A percentile compares a stretch with the other conserved stretches of the same genome.
These are phyloP conservation scores for Xanthoconium purpureum DNA, from an alignment of 768 basidiomycete genomes.

Conservation along the genomic window DNA sequence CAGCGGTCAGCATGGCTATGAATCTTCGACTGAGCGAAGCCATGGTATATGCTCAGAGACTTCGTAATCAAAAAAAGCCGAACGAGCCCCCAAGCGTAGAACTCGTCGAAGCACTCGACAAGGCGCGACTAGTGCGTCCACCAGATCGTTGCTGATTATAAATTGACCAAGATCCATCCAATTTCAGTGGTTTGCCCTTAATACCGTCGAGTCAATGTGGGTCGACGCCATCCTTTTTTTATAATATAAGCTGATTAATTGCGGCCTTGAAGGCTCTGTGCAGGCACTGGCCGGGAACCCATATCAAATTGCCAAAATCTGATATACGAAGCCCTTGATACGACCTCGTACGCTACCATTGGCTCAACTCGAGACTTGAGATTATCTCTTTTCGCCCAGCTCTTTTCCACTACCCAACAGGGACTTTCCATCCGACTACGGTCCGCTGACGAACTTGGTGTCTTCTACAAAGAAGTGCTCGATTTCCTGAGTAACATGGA, in stretches of 20 bases:
- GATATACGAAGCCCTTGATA: constrained; percentile 31
- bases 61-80: constrained; percentile 30
- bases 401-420: constrained; percentile 32
- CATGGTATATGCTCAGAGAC: constrained; percentile 29
- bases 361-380: constrained; percentile 34
- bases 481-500: constrained; percentile 35
- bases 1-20: constrained; percentile 47
- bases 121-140: constrained; percentile 37
- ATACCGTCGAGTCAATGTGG: constrained; percentile 39
- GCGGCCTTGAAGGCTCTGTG: constrained; percentile 34
- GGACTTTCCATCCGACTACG: constrained; percentile 33
- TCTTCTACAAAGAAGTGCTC: constrained; percentile 35
- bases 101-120: constrained; percentile 33
- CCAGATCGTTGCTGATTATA: constrained; percentile 3
- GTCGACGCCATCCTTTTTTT: not conserved
- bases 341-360: constrained; percentile 22
- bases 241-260: not conserved
- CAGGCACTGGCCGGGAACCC: constrained; percentile 41
- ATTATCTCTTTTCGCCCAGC: constrained; percentile 35
- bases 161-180: constrained; percentile 15
- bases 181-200: constrained; percentile 40
- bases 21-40: constrained; percentile 40
- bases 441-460: constrained; percentile 25
- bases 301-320: constrained; percentile 34
- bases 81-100: constrained; percentile 28